Evolutionary conservation across 2,329 filamentous ascomycete species (phyloP), one percentile per base, ranked within the genome.

Genomic region (Huntiella omanensis): DNA sequence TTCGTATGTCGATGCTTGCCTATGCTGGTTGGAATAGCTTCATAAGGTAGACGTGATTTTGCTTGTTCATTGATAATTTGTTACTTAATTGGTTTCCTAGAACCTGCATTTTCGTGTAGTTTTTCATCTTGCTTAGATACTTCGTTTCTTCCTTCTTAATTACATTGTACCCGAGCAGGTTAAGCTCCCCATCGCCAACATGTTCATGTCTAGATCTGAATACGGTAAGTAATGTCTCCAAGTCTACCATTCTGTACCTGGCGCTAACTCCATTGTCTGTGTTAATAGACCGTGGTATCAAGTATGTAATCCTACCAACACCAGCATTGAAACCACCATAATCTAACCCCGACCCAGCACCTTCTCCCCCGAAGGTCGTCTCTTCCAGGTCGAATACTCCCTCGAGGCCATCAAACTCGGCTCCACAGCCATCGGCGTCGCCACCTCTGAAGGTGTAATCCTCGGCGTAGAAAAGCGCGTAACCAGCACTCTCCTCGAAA

Each of bases 151-250:
- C 32, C 19, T n/a, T 39, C n/a, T 28, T 39, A 7, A 33, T 43
- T 34, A 12, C 33, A 35, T 13, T 17, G 11, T n/a, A 34, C n/a
- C 13, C 32, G 33, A 47, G 40, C 46, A 15, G 33, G 12, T 36
- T 22, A 28, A 28, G 41, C 41, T 44, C 46, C 15, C 43, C 19
- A 16, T 42, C 22, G 16, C 47, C 74, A 85, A 69, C 58, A 94
- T 94, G 91, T 98, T 98, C 77, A 96, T 98, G 76, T 87, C 91
- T 75, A 84, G 91, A 70, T 96, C 88, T 63, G 91, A 98, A 88
- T 98, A 98, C 71, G 91, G 88, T 91, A 74, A 70, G 80, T 62
- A 32, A 48, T 13, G 15, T 17, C 17, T 11, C 16, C 28, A 35
- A 33, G 15, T 43, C 15, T n/a, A 12, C n/a, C 11, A n/a, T 48